Percentiles rank a stretch among this genome's conserved stretches.
phyloP scores from a whole-genome alignment of 176 grass and related monocot species.

The Cenchrus americanus region DNA sequence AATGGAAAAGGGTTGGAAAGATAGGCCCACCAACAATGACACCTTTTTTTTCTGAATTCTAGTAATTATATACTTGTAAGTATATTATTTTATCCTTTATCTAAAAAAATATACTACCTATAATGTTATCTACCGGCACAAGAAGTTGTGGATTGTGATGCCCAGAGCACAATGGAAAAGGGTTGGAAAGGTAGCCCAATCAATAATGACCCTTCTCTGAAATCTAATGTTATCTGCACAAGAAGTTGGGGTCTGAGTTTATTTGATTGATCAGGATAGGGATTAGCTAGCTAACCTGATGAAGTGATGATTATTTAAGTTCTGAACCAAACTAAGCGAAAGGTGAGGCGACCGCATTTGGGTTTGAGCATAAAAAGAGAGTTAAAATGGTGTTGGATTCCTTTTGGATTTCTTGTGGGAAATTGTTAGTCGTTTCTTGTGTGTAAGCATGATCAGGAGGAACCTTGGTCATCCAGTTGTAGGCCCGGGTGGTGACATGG shows the following conservation, averaged over 20 bases:
- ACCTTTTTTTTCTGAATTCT: too few relatives aligned
- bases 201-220: neutral
- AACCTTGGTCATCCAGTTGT: neutral
- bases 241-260: neutral
- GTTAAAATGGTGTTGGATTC: neutral
- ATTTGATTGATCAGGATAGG: neutral
- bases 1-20: neutral
- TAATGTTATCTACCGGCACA: too few relatives aligned
- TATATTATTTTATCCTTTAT: too few relatives aligned
- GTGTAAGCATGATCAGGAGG: neutral
- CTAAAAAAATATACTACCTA: too few relatives aligned
- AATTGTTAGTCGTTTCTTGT: neutral
- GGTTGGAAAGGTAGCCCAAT: neutral
- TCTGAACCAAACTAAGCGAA: neutral
- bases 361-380: neutral
- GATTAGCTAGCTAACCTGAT: neutral
- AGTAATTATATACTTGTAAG: too few relatives aligned
- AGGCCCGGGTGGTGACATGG: neutral
- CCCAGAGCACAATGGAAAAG: neutral
- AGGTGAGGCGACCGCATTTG: neutral
- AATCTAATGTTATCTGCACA: slow-evolving; percentile 4
- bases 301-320: slow-evolving; percentile 5
- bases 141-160: neutral
- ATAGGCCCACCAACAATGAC: neutral
- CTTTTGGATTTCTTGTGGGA: neutral